These are phyloP conservation scores for Protomyces lactucae-debilis DNA, from an alignment of 1,139 yeast species.

Conservation along the genomic window DNA sequence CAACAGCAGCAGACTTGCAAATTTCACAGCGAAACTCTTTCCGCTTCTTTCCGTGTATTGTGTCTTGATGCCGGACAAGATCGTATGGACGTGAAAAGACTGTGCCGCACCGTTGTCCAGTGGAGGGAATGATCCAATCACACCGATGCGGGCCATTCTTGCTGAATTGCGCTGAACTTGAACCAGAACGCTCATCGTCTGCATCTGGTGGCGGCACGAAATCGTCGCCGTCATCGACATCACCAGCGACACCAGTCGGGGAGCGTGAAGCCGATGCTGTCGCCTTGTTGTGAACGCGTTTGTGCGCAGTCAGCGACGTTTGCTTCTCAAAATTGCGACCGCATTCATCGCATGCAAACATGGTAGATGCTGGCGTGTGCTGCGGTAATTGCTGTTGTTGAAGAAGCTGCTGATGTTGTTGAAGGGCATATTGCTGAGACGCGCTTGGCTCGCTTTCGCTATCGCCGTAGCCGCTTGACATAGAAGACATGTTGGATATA, in stretches of 20 bases:
- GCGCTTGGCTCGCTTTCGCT: not conserved
- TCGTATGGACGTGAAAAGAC: constrained; percentile 92
- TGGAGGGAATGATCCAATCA: constrained; percentile 55
- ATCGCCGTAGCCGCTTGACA: not conserved
- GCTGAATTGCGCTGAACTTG: not conserved
- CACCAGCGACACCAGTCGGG: not conserved
- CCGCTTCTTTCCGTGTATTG: constrained; percentile 86
- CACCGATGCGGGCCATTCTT: constrained; percentile 49
- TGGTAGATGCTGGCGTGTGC: not conserved
- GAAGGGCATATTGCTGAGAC: not conserved
- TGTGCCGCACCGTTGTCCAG: constrained; percentile 66
- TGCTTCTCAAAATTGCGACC: constrained; percentile 25
- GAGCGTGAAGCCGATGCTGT: not conserved
- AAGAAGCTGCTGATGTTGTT: not conserved
- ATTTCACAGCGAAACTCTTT: constrained; percentile 80
- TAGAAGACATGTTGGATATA: constrained; percentile 5
- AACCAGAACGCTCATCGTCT: not conserved
- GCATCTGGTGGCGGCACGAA: not conserved
- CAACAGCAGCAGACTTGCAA: constrained; percentile 51
- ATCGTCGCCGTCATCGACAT: not conserved
- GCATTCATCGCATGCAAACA: constrained; percentile 30
- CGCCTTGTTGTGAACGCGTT: constrained; percentile 25
- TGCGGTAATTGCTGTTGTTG: not conserved
- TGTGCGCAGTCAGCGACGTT: constrained; percentile 24
- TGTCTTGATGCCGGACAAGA: constrained; percentile 89